Percentiles rank a stretch among this genome's conserved stretches.
These are phyloP conservation scores for Starmerella bombi DNA, from an alignment of 805 yeast species.

Conservation along the genomic window DNA sequence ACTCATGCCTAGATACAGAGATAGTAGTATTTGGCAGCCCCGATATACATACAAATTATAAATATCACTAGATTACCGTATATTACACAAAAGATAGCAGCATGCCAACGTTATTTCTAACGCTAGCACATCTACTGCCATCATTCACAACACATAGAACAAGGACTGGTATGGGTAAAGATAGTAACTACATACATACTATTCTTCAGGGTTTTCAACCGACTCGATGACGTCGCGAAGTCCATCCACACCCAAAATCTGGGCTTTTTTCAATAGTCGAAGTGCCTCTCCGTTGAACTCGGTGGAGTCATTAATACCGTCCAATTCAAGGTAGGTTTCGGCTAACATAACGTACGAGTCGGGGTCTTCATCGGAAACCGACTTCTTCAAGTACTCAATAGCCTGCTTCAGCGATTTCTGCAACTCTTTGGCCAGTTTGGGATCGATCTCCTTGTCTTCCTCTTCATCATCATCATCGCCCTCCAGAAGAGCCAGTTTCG, in stretches of 20 bases:
- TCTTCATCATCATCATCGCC: slow-evolving; percentile 18
- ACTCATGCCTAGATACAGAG: no score
- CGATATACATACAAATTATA: no score
- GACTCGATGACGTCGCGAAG: slow-evolving; percentile 29
- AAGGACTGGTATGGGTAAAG: no score
- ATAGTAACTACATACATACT: slow-evolving; percentile 5
- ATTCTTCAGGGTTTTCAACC: slow-evolving; percentile 12
- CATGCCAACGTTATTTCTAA: no score
- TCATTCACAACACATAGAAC: no score
- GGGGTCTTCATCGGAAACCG: slow-evolving; percentile 62
- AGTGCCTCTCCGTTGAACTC: slow-evolving; percentile 76
- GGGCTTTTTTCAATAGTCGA: slow-evolving; percentile 22
- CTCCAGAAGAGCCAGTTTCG: slow-evolving; percentile 23
- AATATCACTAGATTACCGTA: no score
- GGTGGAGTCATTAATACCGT: slow-evolving; percentile 48
- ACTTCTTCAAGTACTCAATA: slow-evolving; percentile 40
- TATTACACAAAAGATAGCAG: no score
- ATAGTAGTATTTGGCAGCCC: no score
- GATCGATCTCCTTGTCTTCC: slow-evolving; percentile 12
- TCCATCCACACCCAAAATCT: slow-evolving; percentile 28
- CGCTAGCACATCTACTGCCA: no score
- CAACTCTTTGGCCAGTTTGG: slow-evolving; percentile 28
- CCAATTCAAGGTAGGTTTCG: slow-evolving; percentile 70
- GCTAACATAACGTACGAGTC: slow-evolving; percentile 73
- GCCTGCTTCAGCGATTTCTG: slow-evolving; percentile 40